Evolutionary conservation across 75 land plant genomes (phyloP).

Genomic region (Pinus tabuliformis): DNA sequence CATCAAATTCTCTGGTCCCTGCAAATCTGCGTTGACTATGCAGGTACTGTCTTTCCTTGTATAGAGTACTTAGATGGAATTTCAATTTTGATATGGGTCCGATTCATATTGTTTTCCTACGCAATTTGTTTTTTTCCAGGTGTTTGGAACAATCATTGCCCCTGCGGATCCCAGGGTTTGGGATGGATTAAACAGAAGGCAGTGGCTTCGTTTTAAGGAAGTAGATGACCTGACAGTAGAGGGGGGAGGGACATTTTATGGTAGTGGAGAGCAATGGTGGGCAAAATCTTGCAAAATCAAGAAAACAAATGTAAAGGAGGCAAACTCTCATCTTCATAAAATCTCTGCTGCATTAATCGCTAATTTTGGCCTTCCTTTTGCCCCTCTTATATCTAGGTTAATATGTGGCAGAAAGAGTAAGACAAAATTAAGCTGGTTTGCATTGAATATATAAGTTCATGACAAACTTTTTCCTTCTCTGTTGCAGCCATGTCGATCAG

Average conservation of each 20-base stretch:
- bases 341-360: not conserved
- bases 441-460: not conserved
- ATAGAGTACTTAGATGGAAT: not conserved
- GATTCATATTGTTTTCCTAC: not conserved
- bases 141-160: constrained; percentile 61
- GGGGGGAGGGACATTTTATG: constrained; percentile 72
- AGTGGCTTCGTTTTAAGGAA: constrained; percentile 57
- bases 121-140: constrained; percentile 28
- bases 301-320: constrained; percentile 17
- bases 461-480: not conserved
- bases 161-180: constrained; percentile 34
- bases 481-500: constrained; percentile 10
- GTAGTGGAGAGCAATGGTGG: constrained; percentile 87
- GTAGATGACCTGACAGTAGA: constrained; percentile 33
- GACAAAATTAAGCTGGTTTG: not conserved
- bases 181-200: constrained; percentile 18
- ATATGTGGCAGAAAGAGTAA: not conserved
- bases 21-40: constrained; percentile 28
- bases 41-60: constrained; percentile 27
- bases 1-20: constrained; percentile 67
- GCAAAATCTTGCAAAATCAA: constrained; percentile 67
- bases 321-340: not conserved
- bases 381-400: not conserved
- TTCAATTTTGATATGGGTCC: not conserved
- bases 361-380: not conserved